Evolutionary conservation across 2,329 filamentous ascomycete species (phyloP), one percentile per base, ranked within the genome.

Genomic region (Cladosporium sp.): DNA sequence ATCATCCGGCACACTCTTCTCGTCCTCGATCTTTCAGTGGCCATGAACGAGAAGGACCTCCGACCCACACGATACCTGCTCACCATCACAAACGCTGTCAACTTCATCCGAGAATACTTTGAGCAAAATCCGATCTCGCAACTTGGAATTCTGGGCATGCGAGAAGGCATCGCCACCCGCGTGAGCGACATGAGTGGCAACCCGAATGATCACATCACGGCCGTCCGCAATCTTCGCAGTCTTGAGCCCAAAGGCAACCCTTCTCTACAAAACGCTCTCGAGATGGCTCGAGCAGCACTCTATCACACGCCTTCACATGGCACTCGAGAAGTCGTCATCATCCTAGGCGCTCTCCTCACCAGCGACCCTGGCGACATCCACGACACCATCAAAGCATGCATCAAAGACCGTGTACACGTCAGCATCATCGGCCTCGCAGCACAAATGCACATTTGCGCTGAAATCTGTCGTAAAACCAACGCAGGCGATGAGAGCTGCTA

Each of bases 81-180:
- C 34, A 90, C 89, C 61, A 84, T 97, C 74, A 89, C 89, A 69
- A 96, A 93, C 78, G 90, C 93, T 18, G 87, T 90, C 69, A 90
- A 93, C 65, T 99, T 98, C 78, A 90, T 98, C 58, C 86, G 89
- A 66, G 94, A 97, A 77, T 99, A 92, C 80, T 99, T 98, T 76
- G 95, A 98, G 79, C 95, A 99, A 79, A 99, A 99, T 74, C 95
- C 95, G 13, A 98, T 99, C 70, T 96, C 93, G 11, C 95, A 99
- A 79, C 86, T 99, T 65, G 93, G 91, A 26, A 90, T 99, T 32
- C 83, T 99, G 46, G 94, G 91, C 59, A 97, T 98, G 91, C 88
- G 91, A 67, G 95, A 98, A 76, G 95, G 95, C 18, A 83, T 98
- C 18, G 93, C 93, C 2, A 83, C 96, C 26, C 84, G 91, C 46